These are phyloP conservation scores for Jackrogersella multiformis DNA, from an alignment of 495 filamentous ascomycete genomes.

Conservation along the genomic window DNA sequence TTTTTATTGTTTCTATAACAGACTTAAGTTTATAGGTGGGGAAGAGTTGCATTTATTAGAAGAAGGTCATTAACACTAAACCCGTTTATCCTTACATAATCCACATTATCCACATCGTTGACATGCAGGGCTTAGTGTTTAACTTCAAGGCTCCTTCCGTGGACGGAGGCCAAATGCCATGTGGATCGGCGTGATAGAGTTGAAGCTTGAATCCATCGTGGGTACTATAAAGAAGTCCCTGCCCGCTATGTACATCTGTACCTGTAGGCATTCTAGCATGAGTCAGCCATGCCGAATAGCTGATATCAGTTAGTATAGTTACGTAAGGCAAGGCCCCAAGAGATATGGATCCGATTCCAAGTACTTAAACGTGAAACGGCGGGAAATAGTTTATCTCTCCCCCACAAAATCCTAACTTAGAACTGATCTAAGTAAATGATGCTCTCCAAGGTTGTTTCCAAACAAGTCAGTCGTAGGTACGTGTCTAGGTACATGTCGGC, in stretches of 20 bases:
- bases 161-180: slow-evolving; percentile 23
- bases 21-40: neutral
- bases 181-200: slow-evolving; percentile 35
- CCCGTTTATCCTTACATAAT: slow-evolving; percentile 21
- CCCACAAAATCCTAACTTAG: slow-evolving; percentile 9
- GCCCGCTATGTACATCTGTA: neutral
- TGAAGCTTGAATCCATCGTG: slow-evolving; percentile 42
- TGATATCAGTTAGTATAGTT: slow-evolving; percentile 11
- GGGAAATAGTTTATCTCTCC: slow-evolving; percentile 6
- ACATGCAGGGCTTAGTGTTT: slow-evolving; percentile 40
- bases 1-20: no score
- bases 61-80: neutral
- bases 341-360: no score
- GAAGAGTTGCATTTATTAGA: neutral
- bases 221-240: slow-evolving; percentile 29
- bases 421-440: neutral
- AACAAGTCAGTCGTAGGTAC: neutral
- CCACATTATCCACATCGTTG: slow-evolving; percentile 21
- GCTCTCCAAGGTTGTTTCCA: neutral
- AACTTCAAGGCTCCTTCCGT: slow-evolving; percentile 43
- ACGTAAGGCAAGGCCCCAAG: slow-evolving; percentile 9
- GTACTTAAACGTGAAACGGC: slow-evolving; percentile 26
- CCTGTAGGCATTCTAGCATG: neutral
- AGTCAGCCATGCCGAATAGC: neutral
- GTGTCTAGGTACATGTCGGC: neutral